Evolutionary conservation across 2,329 filamentous ascomycete species (phyloP), one percentile per base, ranked within the genome.

Genomic region (Parastagonospora avenae): DNA sequence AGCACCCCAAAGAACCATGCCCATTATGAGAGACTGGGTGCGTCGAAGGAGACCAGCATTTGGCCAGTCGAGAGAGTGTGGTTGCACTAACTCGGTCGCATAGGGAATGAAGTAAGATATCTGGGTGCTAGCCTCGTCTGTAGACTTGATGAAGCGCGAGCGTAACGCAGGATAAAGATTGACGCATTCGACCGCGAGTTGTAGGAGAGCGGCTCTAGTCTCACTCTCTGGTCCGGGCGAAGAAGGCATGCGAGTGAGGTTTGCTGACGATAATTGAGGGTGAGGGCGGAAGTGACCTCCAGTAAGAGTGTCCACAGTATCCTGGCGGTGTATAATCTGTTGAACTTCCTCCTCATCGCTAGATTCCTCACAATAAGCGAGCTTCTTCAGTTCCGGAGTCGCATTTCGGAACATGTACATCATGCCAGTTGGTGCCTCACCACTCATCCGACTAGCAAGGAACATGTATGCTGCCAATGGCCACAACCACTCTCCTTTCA

Each of bases 381-480:
- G 16, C 30, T 47, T n/a, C 16, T 44, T 47, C 16, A 50, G 16
- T 15, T 43, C 47, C 0, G 48, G 48, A 11, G 38, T 48, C 4
- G 46, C 33, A n/a, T 46, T 12, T 12, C 37, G 32, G 10, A 52
- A 46, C n/a, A 14, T 48, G 31, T 42, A 27, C 8, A 49, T 42
- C 12, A 15, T 31, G 7, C 50, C 50, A 10, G 16, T 16, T 8
- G 49, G 50, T 16, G n/a, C 12, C 8, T 44, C 33, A 10, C 56
- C 48, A 28, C 56, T 57, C 32, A 57, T 44, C 30, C 43, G 32
- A 31, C 56, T 57, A 10, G 46, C 45, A 15, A 55, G 42, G 35
- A 52, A 55, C 60, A 67, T 65, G 32, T 59, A 64, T 11, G 57
- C 55, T 9, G 32, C 41, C 2, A 65, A 27, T 19, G 51, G 48